A percentile compares a stretch with the other conserved stretches of the same genome.
Conservation (phyloP, 2,329 filamentous ascomycete species). For the Aspergillus fructus region DNA sequence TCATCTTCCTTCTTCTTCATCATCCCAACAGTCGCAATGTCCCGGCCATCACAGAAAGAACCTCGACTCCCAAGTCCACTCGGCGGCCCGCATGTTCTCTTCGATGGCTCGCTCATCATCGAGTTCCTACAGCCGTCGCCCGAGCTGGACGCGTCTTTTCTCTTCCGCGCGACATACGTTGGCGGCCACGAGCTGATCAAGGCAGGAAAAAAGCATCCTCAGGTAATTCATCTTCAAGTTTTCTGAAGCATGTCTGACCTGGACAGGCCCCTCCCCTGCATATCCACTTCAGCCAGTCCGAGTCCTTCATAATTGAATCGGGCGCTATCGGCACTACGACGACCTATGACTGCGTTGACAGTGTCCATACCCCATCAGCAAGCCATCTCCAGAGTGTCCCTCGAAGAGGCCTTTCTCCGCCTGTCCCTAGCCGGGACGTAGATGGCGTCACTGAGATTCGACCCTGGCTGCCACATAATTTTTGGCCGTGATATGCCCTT, state of each 20-base stretch:
- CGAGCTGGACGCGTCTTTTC: slow-evolving; percentile 5
- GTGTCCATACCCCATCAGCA: neutral
- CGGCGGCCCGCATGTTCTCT: slow-evolving; percentile 8
- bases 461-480: slow-evolving; percentile 4
- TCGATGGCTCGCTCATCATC: slow-evolving; percentile 11
- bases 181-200: slow-evolving; percentile 3
- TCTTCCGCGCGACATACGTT: slow-evolving; percentile 10
- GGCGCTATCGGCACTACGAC: slow-evolving; percentile 3
- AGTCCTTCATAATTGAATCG: slow-evolving; percentile 6
- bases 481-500: slow-evolving; percentile 5
- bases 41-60: neutral
- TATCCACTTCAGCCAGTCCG: slow-evolving; percentile 9
- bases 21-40: neutral
- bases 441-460: slow-evolving; percentile 1
- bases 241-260: neutral
- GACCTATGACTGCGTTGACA: slow-evolving; percentile 8
- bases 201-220: slow-evolving; percentile 9
- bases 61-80: slow-evolving; percentile 2
- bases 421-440: neutral
- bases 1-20: neutral
- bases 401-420: neutral
- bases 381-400: neutral
- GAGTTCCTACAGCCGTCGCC: slow-evolving; percentile 9
- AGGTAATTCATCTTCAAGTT: neutral
- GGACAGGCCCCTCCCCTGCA: slow-evolving; percentile 5